A percentile compares a stretch with the other conserved stretches of the same genome.
phyloP scores from a whole-genome alignment of 768 basidiomycete genomes.

The Rhodosporidiobolus odoratus region DNA sequence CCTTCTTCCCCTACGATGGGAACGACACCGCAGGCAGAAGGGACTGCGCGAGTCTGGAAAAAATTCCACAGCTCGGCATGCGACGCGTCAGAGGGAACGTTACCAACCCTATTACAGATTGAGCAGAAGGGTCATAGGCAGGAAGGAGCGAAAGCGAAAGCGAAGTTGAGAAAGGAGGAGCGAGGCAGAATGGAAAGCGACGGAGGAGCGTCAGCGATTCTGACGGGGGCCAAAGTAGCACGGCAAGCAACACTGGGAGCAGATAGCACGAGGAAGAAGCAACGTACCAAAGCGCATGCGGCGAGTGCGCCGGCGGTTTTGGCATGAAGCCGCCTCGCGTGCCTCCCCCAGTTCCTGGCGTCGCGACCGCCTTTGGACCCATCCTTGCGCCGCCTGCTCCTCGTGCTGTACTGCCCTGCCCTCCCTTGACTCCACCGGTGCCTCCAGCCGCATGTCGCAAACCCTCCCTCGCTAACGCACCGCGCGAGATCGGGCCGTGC shows the following conservation, averaged over 20 bases:
- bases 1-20: conserved; percentile 43
- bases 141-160: background rate
- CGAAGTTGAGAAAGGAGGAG: background rate
- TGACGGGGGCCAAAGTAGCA: no score
- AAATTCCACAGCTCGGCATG: conserved; percentile 82
- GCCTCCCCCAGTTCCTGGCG: conserved; percentile 6
- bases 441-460: conserved; percentile 8
- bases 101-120: conserved; percentile 73
- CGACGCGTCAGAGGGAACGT: conserved; percentile 75
- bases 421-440: background rate
- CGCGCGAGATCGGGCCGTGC: conserved; percentile 29
- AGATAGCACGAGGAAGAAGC: no score
- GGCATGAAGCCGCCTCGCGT: no score
- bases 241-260: no score
- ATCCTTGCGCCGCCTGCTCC: background rate
- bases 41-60: conserved; percentile 54
- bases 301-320: conserved; percentile 39
- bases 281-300: conserved; percentile 33
- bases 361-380: background rate
- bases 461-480: conserved; percentile 22
- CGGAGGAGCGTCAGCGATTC: no score
- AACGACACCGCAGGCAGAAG: conserved; percentile 18
- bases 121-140: conserved; percentile 51
- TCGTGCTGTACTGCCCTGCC: background rate
- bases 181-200: background rate